phyloP scores from a whole-genome alignment of 2,329 filamentous ascomycete species.

The Herpotrichia juniperi region DNA sequence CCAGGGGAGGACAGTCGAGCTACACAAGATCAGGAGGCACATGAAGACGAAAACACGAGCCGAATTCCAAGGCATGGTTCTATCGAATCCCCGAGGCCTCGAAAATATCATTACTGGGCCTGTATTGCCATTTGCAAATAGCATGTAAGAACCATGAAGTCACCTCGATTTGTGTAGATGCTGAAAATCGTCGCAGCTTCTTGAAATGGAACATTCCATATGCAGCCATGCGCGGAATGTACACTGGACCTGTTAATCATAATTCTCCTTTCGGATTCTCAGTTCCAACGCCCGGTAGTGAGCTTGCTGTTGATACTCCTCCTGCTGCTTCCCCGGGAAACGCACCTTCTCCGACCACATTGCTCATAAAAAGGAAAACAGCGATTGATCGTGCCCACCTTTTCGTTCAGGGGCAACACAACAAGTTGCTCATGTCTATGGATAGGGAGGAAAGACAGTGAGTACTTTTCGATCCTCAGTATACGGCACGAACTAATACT shows the following conservation, averaged over 20 bases:
- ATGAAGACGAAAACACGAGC: conserved; percentile 20
- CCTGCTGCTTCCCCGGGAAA: conserved; percentile 19
- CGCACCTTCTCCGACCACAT: conserved; percentile 28
- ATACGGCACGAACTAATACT: conserved; percentile 3
- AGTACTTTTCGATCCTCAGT: not conserved
- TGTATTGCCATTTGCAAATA: conserved; percentile 17
- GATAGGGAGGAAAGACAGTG: conserved; percentile 28
- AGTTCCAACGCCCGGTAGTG: conserved; percentile 25
- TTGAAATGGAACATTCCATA: conserved; percentile 37
- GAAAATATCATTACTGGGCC: not conserved
- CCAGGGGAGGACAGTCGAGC: conserved; percentile 30
- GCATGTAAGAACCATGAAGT: conserved; percentile 17
- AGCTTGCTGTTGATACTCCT: conserved; percentile 26
- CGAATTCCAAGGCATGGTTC: conserved; percentile 8
- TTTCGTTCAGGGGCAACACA: conserved; percentile 32
- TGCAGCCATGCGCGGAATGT: conserved; percentile 11
- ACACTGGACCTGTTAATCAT: conserved; percentile 12
- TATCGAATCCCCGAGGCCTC: not conserved
- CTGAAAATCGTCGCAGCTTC: conserved; percentile 17
- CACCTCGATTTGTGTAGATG: not conserved
- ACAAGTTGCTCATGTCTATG: conserved; percentile 30
- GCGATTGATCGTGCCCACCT: conserved; percentile 29
- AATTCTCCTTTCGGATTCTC: conserved; percentile 16
- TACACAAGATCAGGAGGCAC: conserved; percentile 31
- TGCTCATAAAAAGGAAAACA: conserved; percentile 17